Conservation (phyloP, 306 rosid genomes). For the Medicago ruthenica region DNA sequence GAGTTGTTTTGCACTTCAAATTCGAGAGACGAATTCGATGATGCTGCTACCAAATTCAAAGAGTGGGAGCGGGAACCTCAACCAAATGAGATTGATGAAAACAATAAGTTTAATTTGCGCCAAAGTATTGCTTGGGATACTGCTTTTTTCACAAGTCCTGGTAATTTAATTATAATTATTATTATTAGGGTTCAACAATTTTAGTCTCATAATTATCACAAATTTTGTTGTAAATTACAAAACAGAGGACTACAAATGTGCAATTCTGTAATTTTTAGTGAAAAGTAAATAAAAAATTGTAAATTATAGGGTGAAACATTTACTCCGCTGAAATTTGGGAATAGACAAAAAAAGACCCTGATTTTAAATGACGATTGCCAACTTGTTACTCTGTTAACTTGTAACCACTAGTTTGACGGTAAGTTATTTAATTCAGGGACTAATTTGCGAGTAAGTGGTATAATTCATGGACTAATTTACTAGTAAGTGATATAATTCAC, state of each 20-base stretch:
- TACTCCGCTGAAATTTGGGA: too few relatives aligned
- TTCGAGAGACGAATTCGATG: conserved; percentile 54
- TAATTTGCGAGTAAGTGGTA: too few relatives aligned
- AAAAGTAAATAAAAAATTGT: neutral
- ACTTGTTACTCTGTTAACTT: too few relatives aligned
- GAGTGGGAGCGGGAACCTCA: conserved; percentile 57
- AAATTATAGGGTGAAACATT: neutral
- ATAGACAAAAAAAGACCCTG: too few relatives aligned
- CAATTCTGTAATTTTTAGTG: neutral
- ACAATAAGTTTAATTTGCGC: conserved; percentile 80
- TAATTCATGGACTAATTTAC: too few relatives aligned
- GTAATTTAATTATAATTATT: conserved; percentile 39
- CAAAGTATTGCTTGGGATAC: conserved; percentile 97
- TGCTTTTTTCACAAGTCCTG: conserved; percentile 91
- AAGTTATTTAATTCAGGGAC: too few relatives aligned
- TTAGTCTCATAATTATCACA: neutral
- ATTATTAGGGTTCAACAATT: neutral
- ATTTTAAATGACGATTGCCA: too few relatives aligned
- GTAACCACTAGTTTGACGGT: too few relatives aligned
- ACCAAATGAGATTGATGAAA: conserved; percentile 47
- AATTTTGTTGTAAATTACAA: neutral
- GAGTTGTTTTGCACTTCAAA: conserved; percentile 32
- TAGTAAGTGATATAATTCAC: too few relatives aligned
- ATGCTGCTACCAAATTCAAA: conserved; percentile 48
- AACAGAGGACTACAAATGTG: too few relatives aligned